These are phyloP conservation scores for Torrubiella hemipterigena DNA, from an alignment of 2,329 filamentous ascomycete genomes.

Conservation along the genomic window DNA sequence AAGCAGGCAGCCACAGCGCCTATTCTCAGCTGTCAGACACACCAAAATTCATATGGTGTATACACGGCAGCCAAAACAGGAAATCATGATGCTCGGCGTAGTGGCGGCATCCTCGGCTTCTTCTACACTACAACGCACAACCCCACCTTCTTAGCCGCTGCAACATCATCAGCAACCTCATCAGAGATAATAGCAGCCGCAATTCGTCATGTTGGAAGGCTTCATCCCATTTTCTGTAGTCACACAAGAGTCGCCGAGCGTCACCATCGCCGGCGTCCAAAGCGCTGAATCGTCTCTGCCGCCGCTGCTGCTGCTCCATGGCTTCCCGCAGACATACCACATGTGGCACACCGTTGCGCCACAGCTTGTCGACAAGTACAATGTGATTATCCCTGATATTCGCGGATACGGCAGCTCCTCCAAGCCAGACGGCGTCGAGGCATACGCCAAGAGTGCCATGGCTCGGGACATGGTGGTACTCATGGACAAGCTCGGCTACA, in stretches of 20 bases:
- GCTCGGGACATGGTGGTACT: slow-evolving; percentile 31
- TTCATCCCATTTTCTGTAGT: slow-evolving; percentile 25
- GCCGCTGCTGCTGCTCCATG: slow-evolving; percentile 36
- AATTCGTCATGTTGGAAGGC: slow-evolving; percentile 23
- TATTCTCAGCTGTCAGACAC: too few relatives aligned
- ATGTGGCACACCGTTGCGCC: slow-evolving; percentile 38
- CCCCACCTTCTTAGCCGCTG: too few relatives aligned
- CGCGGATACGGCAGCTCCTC: slow-evolving; percentile 39
- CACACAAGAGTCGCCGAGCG: slow-evolving; percentile 19
- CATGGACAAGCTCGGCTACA: slow-evolving; percentile 29
- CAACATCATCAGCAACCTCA: too few relatives aligned
- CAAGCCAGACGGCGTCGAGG: slow-evolving; percentile 22
- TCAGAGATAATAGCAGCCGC: too few relatives aligned
- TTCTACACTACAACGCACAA: too few relatives aligned
- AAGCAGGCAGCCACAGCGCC: too few relatives aligned
- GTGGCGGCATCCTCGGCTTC: too few relatives aligned
- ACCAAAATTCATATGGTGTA: too few relatives aligned
- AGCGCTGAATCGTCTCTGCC: slow-evolving; percentile 17
- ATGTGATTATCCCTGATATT: slow-evolving; percentile 32
- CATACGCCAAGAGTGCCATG: slow-evolving; percentile 37
- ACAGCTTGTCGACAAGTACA: slow-evolving; percentile 24
- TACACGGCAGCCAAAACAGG: too few relatives aligned
- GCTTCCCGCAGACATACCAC: slow-evolving; percentile 38
- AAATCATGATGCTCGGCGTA: too few relatives aligned
- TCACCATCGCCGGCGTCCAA: slow-evolving; percentile 31